phyloP scores from a whole-genome alignment of 2,329 filamentous ascomycete genomes.

The Colletotrichum tanaceti region DNA sequence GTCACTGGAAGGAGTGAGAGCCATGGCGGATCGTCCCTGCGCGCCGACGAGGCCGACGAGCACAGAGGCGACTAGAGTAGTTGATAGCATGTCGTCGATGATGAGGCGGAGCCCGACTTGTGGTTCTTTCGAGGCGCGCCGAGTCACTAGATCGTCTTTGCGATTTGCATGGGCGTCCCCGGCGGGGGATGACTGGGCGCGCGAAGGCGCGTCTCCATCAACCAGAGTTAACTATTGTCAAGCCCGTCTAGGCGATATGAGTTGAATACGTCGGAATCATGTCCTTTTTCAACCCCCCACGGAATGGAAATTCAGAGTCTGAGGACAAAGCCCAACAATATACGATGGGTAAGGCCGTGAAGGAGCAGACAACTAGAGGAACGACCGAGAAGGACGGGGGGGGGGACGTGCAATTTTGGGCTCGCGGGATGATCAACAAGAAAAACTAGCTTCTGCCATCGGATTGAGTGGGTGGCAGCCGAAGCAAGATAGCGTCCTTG shows the following conservation, averaged over 20 bases:
- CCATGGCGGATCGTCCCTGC: conserved; percentile 37
- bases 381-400: conserved; percentile 7
- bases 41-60: conserved; percentile 33
- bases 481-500: conserved; percentile 31
- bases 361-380: conserved; percentile 2
- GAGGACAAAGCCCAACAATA: neutral
- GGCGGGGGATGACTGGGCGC: conserved; percentile 19
- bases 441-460: conserved; percentile 34
- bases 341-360: conserved; percentile 20
- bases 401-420: conserved; percentile 22
- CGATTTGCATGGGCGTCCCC: conserved; percentile 33
- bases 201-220: conserved; percentile 27
- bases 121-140: conserved; percentile 36
- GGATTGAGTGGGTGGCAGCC: conserved; percentile 31
- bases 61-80: conserved; percentile 28
- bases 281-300: conserved; percentile 4
- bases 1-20: conserved; percentile 35
- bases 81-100: conserved; percentile 34
- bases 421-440: conserved; percentile 27
- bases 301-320: neutral
- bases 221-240: conserved; percentile 14
- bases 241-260: conserved; percentile 14
- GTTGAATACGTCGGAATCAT: neutral
- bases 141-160: conserved; percentile 35
- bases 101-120: conserved; percentile 6